A percentile compares a stretch with the other conserved stretches of the same genome.
These are phyloP conservation scores for Boletellus deceptivus DNA, from an alignment of 1,284 basidiomycete genomes.

Conservation along the genomic window DNA sequence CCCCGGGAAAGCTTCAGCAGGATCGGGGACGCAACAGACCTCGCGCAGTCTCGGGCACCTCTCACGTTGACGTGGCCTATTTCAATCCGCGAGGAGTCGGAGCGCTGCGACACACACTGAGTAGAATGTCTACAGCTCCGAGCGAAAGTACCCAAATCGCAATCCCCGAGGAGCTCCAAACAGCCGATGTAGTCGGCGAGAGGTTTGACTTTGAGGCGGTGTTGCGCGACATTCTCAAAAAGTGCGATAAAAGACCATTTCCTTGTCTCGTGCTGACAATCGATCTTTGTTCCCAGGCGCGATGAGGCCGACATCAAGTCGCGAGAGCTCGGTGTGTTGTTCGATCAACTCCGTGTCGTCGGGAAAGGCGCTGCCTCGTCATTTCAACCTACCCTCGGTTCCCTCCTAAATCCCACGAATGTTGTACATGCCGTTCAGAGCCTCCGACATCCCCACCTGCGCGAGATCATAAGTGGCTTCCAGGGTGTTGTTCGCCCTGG, in stretches of 20 bases:
- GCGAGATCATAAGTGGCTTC: slow-evolving; percentile 48
- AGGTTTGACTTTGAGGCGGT: slow-evolving; percentile 35
- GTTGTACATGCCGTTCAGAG: slow-evolving; percentile 27
- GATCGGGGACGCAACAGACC: neutral
- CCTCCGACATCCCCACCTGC: slow-evolving; percentile 38
- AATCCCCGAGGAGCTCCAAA: neutral
- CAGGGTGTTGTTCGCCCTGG: slow-evolving; percentile 54
- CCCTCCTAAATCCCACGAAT: slow-evolving; percentile 38
- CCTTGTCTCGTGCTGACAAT: neutral
- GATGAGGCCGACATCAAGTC: slow-evolving; percentile 29
- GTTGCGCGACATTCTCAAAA: slow-evolving; percentile 28
- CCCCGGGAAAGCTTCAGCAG: slow-evolving; percentile 4
- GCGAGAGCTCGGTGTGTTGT: slow-evolving; percentile 38
- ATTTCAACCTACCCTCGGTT: slow-evolving; percentile 43
- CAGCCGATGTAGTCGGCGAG: neutral
- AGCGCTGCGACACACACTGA: slow-evolving; percentile 31
- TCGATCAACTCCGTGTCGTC: slow-evolving; percentile 36
- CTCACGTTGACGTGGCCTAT: slow-evolving; percentile 29
- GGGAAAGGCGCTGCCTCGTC: slow-evolving; percentile 36
- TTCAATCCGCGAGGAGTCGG: slow-evolving; percentile 42
- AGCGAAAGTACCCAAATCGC: slow-evolving; percentile 3
- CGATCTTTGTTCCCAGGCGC: slow-evolving; percentile 14
- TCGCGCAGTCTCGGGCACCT: neutral
- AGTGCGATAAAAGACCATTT: slow-evolving; percentile 15
- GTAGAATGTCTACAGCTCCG: slow-evolving; percentile 12